Base-by-base conservation (phyloP, 2,329 filamentous ascomycete genomes). In the Neoarthrinium moseri region DNA sequence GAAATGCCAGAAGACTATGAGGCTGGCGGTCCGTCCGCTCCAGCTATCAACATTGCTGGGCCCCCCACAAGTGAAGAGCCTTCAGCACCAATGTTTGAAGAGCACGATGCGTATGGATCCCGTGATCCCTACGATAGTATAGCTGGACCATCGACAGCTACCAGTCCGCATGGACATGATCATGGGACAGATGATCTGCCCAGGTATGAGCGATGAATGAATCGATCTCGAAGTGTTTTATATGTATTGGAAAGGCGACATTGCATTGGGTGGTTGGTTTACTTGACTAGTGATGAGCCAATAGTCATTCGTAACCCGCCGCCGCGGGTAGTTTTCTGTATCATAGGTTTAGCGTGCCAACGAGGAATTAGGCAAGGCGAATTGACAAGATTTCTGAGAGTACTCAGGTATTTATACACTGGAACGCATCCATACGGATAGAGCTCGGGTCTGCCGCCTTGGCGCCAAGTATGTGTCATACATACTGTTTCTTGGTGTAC, bases 1-100 rank as follows among this genome's bases (percentile, higher is more conserved):
- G 60, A 69, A 17, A 48, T 59, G 30, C 56, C 56, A 4, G 72
- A 76, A 5, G 79, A 83, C 51, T 72, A 71, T 48, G 70, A 74
- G 8, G 62, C 57, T 21, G 55, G 35, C 30, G 56, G 50, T 24
- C 51, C 45, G 8, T 58, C 50, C 18, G 61, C 23, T 54, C 58
- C 51, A 15, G 32, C 43, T 27, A 20, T 47, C 18, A 47, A 37
- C 32, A 29, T 15, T 33, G 41, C 50, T 6, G 51, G 51, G 4
- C 51, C 63, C 4, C 63, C 62, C 5, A 43, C 43, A 33, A 37
- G 41, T 37, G 44, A 54, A 23, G 59, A 59, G 36, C 59, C 62
- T 7, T 62, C 62, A n/a, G 62, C 62, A 4, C 63, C 62, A 6
- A 48, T 52, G 5, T 45, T 65, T n/a, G 34, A 56, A 24, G 61